Conservation (phyloP, 257 asterid species). For the Fraxinus anomala region DNA sequence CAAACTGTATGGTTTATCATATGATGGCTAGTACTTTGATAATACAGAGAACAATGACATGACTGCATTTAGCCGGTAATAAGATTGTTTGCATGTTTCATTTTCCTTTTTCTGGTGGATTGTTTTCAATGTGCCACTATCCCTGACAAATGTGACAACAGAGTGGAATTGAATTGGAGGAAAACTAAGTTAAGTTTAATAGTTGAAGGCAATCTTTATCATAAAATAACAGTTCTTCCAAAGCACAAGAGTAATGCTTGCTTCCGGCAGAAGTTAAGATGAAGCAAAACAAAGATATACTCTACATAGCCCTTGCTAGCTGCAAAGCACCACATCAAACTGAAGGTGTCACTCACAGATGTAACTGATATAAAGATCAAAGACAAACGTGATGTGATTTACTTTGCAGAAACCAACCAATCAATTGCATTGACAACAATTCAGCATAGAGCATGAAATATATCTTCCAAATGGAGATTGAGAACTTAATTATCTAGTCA, state of each 20-base stretch:
- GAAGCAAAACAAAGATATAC: not conserved
- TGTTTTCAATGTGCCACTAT: not conserved
- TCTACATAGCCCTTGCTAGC: not conserved
- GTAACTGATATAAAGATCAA: not conserved
- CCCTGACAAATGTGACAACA: not conserved
- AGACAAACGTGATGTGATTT: not conserved
- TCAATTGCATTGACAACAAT: not conserved
- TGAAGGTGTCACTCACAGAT: not conserved
- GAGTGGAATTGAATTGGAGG: not conserved
- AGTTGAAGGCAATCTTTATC: not conserved
- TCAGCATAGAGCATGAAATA: not conserved
- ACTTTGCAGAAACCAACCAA: not conserved
- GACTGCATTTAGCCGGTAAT: no score
- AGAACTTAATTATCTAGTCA: not conserved
- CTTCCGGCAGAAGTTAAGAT: not conserved
- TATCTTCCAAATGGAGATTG: not conserved
- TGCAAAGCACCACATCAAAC: not conserved
- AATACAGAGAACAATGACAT: not conserved
- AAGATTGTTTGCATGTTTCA: no score
- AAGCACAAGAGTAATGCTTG: not conserved
- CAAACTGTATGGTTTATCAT: not conserved
- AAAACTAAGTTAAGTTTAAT: not conserved
- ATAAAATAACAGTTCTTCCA: not conserved
- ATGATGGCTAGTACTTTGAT: not conserved
- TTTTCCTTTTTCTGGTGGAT: no score